phyloP scores from a whole-genome alignment of 495 filamentous ascomycete species.

The Tricharina praecox region DNA sequence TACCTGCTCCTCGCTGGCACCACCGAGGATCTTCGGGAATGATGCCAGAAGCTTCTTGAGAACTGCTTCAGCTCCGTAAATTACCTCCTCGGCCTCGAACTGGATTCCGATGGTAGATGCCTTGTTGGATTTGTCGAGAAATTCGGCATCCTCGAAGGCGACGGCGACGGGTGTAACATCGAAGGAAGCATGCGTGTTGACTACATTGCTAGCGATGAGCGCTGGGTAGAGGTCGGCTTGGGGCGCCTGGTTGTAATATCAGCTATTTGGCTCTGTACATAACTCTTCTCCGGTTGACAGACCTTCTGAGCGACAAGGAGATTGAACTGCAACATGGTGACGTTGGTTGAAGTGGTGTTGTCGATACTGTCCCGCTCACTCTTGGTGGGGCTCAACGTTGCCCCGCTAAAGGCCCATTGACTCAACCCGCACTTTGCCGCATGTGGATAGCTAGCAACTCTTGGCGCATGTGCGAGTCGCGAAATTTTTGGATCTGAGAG shows the following conservation, averaged over 20 bases:
- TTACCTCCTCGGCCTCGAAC: constrained; percentile 30
- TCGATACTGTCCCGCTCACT: too few species aligned
- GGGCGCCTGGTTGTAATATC: constrained; percentile 13
- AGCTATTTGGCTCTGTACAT: neutral
- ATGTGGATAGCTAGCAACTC: neutral
- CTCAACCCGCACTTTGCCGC: too few species aligned
- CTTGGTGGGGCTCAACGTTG: too few species aligned
- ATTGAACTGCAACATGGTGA: constrained; percentile 13
- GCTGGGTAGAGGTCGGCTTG: constrained; percentile 25
- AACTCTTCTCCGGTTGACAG: too few species aligned
- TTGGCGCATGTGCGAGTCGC: constrained; percentile 2
- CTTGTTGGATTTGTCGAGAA: constrained; percentile 18
- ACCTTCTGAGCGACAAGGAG: constrained; percentile 24
- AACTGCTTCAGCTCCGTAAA: constrained; percentile 28
- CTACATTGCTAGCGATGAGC: constrained; percentile 25
- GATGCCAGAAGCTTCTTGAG: constrained; percentile 27
- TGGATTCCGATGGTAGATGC: constrained; percentile 27
- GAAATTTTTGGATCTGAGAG: neutral
- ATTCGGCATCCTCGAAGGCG: constrained; percentile 17
- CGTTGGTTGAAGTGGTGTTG: neutral
- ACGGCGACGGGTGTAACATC: constrained; percentile 13
- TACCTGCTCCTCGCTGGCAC: constrained; percentile 13
- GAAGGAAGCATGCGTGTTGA: constrained; percentile 13
- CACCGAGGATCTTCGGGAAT: constrained; percentile 20
- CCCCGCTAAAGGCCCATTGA: too few species aligned